Base-by-base conservation (phyloP, 2,329 filamentous ascomycete genomes). In the Ophiostoma piceae region DNA sequence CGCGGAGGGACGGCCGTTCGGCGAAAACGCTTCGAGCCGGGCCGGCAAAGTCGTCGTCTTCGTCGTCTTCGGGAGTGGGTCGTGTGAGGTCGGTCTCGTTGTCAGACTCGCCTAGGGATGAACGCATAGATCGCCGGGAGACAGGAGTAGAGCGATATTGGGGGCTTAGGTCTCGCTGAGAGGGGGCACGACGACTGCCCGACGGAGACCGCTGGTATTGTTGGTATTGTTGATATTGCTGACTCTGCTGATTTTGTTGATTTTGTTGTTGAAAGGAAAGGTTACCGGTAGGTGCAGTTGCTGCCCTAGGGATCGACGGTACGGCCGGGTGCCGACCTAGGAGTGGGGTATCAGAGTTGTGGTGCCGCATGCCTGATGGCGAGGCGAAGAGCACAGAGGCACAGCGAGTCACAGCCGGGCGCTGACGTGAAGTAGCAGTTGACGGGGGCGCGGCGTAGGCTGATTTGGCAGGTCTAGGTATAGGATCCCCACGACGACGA, bases 101-200 rank as follows among this genome's bases (percentile, higher is more conserved):
- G 26, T 80, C 81, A 6, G 80, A 79, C 35, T 79, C 80, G 67
- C 75, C 77, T 8, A 78, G 75, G 2, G 79, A 80, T 67, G 75
- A 78, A 64, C 75, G 76, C 68, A 75, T 79, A 35, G 77, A 79
- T 54, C 76, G 75, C 68, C 75, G 76, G 57, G 80, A 79, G 29
- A 76, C 74, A 7, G 77, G 79, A 32, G 79, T 79, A 3, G 80
- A 81, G 51, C 78, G 79, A 71, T 79, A 77, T 68, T 75, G 74
- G 70, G 79, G 79, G 71, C 78, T 79, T 67, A 72, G 66, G 72
- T 75, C 76, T 69, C 76, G 72, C 47, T 75, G 75, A 7, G 76
- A 76, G 35, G 68, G 71, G 37, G 74, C 74, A 66, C 74, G 75
- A 65, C 76, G 77, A 70, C 76, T 77, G 68, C 74, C 76, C 41